Evolutionary conservation across 345 rosid species (phyloP).

Genomic region (Brassica cretica): DNA sequence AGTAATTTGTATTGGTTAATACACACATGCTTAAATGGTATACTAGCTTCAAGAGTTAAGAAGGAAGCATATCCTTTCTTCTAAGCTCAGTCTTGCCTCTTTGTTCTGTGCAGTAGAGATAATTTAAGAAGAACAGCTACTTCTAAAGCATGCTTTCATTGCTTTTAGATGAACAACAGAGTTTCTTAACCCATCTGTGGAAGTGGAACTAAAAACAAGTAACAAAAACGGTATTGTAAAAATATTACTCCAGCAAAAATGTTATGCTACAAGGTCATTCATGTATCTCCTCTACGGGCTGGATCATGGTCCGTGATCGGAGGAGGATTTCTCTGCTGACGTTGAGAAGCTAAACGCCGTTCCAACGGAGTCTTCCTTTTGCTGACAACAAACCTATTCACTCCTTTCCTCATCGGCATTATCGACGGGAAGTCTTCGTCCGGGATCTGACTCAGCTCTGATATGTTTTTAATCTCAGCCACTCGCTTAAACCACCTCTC

Average conservation of each 20-base stretch:
- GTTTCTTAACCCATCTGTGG: not conserved
- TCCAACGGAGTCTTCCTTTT: not conserved
- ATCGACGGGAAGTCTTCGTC: constrained; percentile 98
- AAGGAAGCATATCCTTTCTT: not conserved
- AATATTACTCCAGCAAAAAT: not conserved
- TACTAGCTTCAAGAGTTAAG: not conserved
- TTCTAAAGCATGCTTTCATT: not conserved
- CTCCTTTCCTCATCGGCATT: constrained; percentile 99
- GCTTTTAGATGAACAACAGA: not conserved
- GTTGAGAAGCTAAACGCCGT: constrained; percentile 1
- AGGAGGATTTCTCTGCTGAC: not conserved
- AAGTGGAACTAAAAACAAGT: not conserved
- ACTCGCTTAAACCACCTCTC: constrained; percentile 95
- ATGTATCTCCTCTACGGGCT: not conserved
- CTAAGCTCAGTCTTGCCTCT: not conserved
- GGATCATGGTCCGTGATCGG: not conserved
- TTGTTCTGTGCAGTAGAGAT: not conserved
- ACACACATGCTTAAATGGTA: not conserved
- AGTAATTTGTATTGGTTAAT: not conserved
- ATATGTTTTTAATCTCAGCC: constrained; percentile 91
- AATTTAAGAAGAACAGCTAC: not conserved
- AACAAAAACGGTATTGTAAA: not conserved
- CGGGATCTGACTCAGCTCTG: constrained; percentile 95
- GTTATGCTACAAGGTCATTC: not conserved
- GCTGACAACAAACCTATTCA: constrained; percentile 43